These are phyloP conservation scores for Takakia lepidozioides DNA, from an alignment of 225 moss, liverwort and hornwort species.

Conservation along the genomic window DNA sequence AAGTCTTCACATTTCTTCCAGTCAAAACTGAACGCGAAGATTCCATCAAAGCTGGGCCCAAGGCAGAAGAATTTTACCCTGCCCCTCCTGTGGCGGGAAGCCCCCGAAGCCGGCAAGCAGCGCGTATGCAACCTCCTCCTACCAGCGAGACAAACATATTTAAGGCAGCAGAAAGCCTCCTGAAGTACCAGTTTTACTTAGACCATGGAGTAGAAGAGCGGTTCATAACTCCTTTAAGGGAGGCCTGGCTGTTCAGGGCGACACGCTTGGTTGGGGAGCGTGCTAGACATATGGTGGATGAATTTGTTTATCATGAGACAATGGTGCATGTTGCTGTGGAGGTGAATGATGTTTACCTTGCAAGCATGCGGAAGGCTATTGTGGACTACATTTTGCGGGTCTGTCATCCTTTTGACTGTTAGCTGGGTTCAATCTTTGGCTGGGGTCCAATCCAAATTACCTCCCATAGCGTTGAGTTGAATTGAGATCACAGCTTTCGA, in stretches of 20 bases:
- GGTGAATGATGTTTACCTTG: conserved; percentile 56
- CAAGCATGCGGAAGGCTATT: conserved; percentile 75
- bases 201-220: conserved; percentile 44
- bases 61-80: conserved; percentile 8
- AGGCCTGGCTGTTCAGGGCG: conserved; percentile 55
- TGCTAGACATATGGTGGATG: conserved; percentile 36
- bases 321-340: conserved; percentile 48
- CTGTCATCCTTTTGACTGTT: too few relatives aligned
- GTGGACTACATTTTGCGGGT: conserved; percentile 69
- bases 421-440: too few relatives aligned
- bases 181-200: conserved; percentile 61
- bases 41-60: not conserved
- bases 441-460: too few relatives aligned
- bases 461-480: too few relatives aligned
- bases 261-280: conserved; percentile 37
- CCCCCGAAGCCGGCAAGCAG: conserved; percentile 43
- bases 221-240: conserved; percentile 47
- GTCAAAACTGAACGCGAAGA: too few relatives aligned
- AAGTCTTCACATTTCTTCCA: too few relatives aligned
- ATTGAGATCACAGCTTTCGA: too few relatives aligned
- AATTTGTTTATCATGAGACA: conserved; percentile 37
- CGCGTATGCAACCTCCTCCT: conserved; percentile 23
- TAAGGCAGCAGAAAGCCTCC: conserved; percentile 35
- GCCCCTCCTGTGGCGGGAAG: conserved; percentile 45
- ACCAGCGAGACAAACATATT: conserved; percentile 16